phyloP scores from a whole-genome alignment of 768 basidiomycete species.

The Dioszegia aurantiaca region DNA sequence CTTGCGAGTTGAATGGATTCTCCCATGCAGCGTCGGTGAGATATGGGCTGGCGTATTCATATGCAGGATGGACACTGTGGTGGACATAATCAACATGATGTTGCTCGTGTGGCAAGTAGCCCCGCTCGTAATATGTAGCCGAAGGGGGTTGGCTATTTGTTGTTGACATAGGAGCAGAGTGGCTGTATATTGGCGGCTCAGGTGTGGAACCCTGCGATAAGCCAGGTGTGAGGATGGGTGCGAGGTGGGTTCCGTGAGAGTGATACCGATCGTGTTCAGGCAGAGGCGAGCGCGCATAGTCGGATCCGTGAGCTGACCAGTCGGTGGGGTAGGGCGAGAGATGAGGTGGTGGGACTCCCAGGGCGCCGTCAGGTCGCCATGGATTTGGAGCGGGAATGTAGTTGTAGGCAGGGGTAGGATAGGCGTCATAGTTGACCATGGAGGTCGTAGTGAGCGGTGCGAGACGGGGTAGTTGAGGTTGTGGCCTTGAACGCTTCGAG shows the following conservation, averaged over 20 bases:
- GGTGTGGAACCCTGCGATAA: conserved; percentile 13
- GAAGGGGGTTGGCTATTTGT: conserved; percentile 8
- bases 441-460: conserved; percentile 25
- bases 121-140: conserved; percentile 19
- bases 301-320: conserved; percentile 20
- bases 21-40: conserved; percentile 32
- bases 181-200: conserved; percentile 13
- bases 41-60: conserved; percentile 39
- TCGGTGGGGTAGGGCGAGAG: conserved; percentile 29
- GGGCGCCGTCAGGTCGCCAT: conserved; percentile 9
- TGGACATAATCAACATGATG: conserved; percentile 40
- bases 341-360: conserved; percentile 10
- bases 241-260: conserved; percentile 26
- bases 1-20: not conserved
- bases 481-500: conserved; percentile 32
- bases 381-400: conserved; percentile 19
- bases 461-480: conserved; percentile 21
- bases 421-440: conserved; percentile 18
- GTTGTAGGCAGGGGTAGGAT: conserved; percentile 26
- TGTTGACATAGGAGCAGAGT: conserved; percentile 20
- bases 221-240: conserved; percentile 27
- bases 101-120: conserved; percentile 32
- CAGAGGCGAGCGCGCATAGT: conserved; percentile 35
- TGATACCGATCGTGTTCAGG: conserved; percentile 20
- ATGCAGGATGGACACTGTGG: conserved; percentile 25